phyloP scores from a whole-genome alignment of 2,329 filamentous ascomycete species.

The Aspergillus sp. region DNA sequence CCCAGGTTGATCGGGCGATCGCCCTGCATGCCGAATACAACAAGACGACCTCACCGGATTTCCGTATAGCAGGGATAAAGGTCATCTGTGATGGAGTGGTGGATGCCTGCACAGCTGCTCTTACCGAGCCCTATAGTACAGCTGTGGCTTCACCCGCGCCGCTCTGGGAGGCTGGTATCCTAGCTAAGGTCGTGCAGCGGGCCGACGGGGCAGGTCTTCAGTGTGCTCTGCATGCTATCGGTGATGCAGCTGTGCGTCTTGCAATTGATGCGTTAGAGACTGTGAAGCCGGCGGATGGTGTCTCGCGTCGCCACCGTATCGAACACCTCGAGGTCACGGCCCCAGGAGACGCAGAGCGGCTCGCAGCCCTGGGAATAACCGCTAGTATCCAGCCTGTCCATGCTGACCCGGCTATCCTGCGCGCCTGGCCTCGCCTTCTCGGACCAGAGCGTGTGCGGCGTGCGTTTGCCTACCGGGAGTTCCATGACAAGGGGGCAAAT shows the following conservation, averaged over 20 bases:
- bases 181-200: conserved; percentile 43
- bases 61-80: conserved; percentile 51
- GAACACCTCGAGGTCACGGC: conserved; percentile 53
- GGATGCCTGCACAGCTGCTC: conserved; percentile 42
- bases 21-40: conserved; percentile 43
- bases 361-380: conserved; percentile 47
- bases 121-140: conserved; percentile 32
- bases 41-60: conserved; percentile 39
- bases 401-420: conserved; percentile 46
- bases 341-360: conserved; percentile 45
- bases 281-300: conserved; percentile 23
- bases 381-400: conserved; percentile 42
- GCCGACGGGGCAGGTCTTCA: conserved; percentile 47
- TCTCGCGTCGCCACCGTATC: conserved; percentile 47
- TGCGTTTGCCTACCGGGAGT: conserved; percentile 53
- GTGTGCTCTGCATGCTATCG: conserved; percentile 53
- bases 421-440: conserved; percentile 47
- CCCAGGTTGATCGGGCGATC: conserved; percentile 50
- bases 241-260: conserved; percentile 47
- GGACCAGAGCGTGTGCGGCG: conserved; percentile 44
- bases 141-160: conserved; percentile 35
- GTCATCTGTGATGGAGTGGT: conserved; percentile 52
- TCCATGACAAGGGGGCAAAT: conserved; percentile 41
- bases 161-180: conserved; percentile 45
- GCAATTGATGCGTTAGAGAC: conserved; percentile 43